Evolutionary conservation across 2,329 filamentous ascomycete species (phyloP), one percentile per base, ranked within the genome.

Genomic region (Cladosporium oxysporum): DNA sequence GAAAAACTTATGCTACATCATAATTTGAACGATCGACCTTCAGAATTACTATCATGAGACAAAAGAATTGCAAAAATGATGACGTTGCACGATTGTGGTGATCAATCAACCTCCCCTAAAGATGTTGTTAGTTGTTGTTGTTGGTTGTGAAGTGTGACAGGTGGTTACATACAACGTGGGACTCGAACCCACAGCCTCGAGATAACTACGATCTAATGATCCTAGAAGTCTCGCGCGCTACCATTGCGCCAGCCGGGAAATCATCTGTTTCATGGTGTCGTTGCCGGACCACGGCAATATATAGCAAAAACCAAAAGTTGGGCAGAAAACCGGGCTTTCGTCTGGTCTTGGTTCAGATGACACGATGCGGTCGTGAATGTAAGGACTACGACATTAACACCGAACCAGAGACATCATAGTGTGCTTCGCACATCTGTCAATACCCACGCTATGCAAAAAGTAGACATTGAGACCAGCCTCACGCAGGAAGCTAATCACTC

Each of bases 211-310:
- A 10, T 47, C 4, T 16, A 5, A n/a, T 41, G 16, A 3, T 12
- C 33, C 6, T 76, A 76, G 74, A 76, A 76, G 74, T 76, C 74
- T 75, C 68, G 72, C 74, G 74, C 74, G 74, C 74, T 76, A 76
- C 73, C 55, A 58, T 58, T 58, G 55, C 55, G 55, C 55, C 33
- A 58, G 55, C 55, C 6, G 55, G 55, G 31, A 33, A 12, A 21
- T 29, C 26, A 23, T 23, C 29, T 35, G 18, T 26, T 28, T 8
- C 14, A 23, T 28, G 26, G 44, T 10, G 12, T 49, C 5, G 12
- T 14, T n/a, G 18, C 12, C 5, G 41, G 21, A 7, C 2, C n/a
- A 16, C n/a, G 2, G 33, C 11, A 35, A 41, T 50, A 12, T 50
- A 2, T 50, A 50, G 1, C 21, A 18, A 1, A 52, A 28, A 28